A percentile compares a stretch with the other conserved stretches of the same genome.
Evolutionary conservation across 305 asterid genomes (phyloP).

Genomic region (Euphrasia arctica): DNA sequence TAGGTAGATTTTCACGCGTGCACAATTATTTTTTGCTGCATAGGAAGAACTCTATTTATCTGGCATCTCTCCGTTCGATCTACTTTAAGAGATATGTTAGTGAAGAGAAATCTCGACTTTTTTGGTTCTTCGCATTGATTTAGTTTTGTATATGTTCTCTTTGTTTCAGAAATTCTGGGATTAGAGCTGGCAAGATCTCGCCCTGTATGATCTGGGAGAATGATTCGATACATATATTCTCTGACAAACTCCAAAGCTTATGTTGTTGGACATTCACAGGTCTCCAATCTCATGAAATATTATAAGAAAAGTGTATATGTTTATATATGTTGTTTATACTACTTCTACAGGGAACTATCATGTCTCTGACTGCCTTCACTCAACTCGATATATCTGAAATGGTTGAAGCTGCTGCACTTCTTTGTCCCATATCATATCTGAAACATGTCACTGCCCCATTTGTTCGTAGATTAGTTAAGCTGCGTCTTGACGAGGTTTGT

Average conservation of each 20-base stretch:
- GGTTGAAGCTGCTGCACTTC: conserved; percentile 96
- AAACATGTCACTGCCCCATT: conserved; percentile 69
- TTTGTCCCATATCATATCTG: conserved; percentile 86
- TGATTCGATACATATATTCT: conserved; percentile 61
- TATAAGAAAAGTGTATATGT: conserved; percentile 10
- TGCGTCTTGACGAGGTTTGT: conserved; percentile 80
- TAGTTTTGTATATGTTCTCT: conserved; percentile 21
- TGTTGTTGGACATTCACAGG: conserved; percentile 98
- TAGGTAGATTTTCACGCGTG: conserved; percentile 6
- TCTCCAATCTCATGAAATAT: conserved; percentile 29
- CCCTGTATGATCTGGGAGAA: conserved; percentile 82
- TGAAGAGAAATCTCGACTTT: background rate
- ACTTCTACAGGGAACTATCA: conserved; percentile 77
- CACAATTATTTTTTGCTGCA: background rate
- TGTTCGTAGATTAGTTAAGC: conserved; percentile 61
- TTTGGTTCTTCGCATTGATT: conserved; percentile 17
- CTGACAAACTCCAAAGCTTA: conserved; percentile 60
- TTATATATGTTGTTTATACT: conserved; percentile 17
- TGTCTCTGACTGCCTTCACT: conserved; percentile 92
- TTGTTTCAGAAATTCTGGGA: conserved; percentile 86
- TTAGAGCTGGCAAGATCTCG: conserved; percentile 99
- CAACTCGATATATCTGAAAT: conserved; percentile 71
- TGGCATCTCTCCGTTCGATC: too few species aligned
- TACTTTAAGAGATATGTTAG: background rate
- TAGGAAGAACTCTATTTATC: background rate